Conservation (phyloP, 2,329 filamentous ascomycete species). For the Arthrobotrys pseudoclavata region DNA sequence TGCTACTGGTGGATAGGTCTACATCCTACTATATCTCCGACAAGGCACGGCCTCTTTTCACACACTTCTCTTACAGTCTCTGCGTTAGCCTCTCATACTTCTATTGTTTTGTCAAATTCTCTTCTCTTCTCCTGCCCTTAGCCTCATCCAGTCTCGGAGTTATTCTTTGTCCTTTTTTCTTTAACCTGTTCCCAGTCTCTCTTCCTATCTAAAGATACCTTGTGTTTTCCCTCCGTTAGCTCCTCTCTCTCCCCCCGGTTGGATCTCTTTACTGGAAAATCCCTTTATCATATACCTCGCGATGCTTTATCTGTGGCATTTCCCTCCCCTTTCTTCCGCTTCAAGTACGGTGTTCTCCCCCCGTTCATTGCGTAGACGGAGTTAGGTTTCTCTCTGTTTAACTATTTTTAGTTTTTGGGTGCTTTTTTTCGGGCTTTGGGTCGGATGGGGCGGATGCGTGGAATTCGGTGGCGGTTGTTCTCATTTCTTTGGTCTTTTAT, state of each 20-base stretch:
- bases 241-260: not conserved
- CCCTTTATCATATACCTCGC: conserved; percentile 6
- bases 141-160: conserved; percentile 15
- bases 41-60: not conserved
- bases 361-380: conserved; percentile 23
- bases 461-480: not conserved
- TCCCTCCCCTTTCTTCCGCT: conserved; percentile 1
- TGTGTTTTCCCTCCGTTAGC: not conserved
- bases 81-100: not conserved
- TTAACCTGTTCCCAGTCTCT: not conserved
- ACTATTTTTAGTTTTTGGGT: conserved; percentile 5
- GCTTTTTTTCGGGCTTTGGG: not conserved
- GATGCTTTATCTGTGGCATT: conserved; percentile 13
- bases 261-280: not conserved
- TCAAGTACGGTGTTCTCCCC: conserved; percentile 10
- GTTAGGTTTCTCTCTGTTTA: conserved; percentile 8
- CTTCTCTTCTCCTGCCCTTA: conserved; percentile 9
- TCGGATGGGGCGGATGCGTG: conserved; percentile 8
- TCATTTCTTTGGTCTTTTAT: not conserved
- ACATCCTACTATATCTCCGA: conserved; percentile 8
- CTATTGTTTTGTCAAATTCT: not conserved
- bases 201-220: conserved; percentile 23
- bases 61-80: not conserved
- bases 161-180: conserved; percentile 1
- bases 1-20: conserved; percentile 9